phyloP scores from a whole-genome alignment of 129 eudicot genomes.

The Oenanthe sinensis region DNA sequence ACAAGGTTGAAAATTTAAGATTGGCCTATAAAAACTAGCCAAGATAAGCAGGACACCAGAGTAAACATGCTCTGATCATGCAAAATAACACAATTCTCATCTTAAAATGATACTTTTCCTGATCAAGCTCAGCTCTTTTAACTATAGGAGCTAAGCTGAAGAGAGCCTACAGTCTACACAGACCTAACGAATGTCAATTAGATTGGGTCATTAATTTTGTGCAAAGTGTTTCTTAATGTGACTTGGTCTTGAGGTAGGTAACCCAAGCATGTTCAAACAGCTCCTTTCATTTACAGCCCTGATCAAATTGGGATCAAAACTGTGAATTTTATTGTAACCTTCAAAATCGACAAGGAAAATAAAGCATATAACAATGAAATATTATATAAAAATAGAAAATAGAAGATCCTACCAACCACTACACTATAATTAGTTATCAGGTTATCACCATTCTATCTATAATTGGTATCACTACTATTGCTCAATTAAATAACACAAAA shows the following conservation, averaged over 20 bases:
- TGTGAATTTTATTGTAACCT: not conserved
- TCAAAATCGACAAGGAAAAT: not conserved
- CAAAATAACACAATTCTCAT: not conserved
- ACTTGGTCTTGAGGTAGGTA: not conserved
- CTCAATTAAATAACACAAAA: not conserved
- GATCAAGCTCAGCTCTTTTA: not conserved
- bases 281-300: not conserved
- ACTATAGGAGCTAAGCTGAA: not conserved
- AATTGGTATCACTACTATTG: not conserved
- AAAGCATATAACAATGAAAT: not conserved
- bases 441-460: not conserved
- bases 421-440: not conserved
- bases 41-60: not conserved
- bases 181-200: not conserved
- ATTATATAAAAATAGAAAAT: not conserved
- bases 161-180: not conserved
- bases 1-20: not conserved
- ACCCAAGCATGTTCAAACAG: not conserved
- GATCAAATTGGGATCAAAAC: not conserved
- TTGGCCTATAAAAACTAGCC: not conserved
- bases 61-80: not conserved
- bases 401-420: not conserved
- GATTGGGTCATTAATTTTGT: not conserved
- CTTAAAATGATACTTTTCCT: not conserved
- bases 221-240: not conserved